These are phyloP conservation scores for Aspergillus candidus DNA, from an alignment of 2,329 filamentous ascomycete genomes.

Conservation along the genomic window DNA sequence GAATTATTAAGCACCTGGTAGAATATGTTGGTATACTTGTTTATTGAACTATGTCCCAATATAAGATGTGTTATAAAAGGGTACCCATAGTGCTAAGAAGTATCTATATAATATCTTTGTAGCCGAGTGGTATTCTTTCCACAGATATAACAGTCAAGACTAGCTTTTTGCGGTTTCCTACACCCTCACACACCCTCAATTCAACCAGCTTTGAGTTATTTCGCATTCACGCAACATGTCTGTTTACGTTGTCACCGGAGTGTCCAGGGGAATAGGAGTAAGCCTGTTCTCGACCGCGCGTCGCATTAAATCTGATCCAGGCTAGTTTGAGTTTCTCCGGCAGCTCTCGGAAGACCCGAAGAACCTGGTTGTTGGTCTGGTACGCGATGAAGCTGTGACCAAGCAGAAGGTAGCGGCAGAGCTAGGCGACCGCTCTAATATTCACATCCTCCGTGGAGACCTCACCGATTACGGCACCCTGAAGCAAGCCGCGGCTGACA, in stretches of 20 bases:
- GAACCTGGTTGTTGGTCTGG: conserved; percentile 44
- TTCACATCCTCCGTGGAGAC: conserved; percentile 45
- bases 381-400: conserved; percentile 42
- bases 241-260: conserved; percentile 3
- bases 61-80: too few relatives aligned
- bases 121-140: too few relatives aligned
- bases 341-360: conserved; percentile 40
- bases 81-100: too few relatives aligned
- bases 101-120: too few relatives aligned
- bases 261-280: conserved; percentile 2
- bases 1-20: not conserved
- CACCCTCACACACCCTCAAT: not conserved
- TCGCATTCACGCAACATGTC: conserved; percentile 1
- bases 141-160: conserved; percentile 1
- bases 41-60: too few relatives aligned
- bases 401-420: conserved; percentile 41
- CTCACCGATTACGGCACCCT: conserved; percentile 36
- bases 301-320: conserved; percentile 59
- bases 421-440: conserved; percentile 34
- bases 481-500: conserved; percentile 24
- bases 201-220: not conserved
- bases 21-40: not conserved
- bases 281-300: not conserved
- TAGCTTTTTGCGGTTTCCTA: not conserved
- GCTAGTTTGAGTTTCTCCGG: conserved; percentile 41